Conservation (phyloP, 2,329 filamentous ascomycete species). For the Acephala macrosclerotiorum region DNA sequence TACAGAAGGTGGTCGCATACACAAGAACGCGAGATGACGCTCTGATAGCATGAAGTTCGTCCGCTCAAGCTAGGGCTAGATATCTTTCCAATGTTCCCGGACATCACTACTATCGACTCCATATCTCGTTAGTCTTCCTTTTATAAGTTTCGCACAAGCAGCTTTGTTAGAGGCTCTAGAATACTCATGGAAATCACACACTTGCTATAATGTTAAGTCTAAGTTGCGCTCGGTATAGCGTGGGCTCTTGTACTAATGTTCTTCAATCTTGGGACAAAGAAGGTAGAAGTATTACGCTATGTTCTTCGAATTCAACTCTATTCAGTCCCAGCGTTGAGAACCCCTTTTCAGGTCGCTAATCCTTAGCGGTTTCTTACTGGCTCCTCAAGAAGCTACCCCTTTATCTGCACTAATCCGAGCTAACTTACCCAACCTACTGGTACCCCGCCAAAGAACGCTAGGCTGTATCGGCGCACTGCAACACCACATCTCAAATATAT, state of each 20-base stretch:
- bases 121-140: too few species aligned
- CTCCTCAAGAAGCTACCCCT: not conserved
- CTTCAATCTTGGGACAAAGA: not conserved
- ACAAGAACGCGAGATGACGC: too few species aligned
- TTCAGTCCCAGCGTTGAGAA: not conserved
- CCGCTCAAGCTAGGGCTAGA: too few species aligned
- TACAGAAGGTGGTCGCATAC: too few species aligned
- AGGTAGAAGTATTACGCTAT: not conserved
- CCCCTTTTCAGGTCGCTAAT: slow-evolving; percentile 2
- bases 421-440: not conserved
- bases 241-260: not conserved
- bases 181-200: not conserved
- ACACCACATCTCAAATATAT: not conserved
- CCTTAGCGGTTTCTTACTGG: not conserved
- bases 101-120: too few species aligned
- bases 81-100: too few species aligned
- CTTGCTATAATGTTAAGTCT: not conserved
- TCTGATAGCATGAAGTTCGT: too few species aligned
- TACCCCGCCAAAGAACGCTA: not conserved
- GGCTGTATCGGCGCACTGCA: not conserved
- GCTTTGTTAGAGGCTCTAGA: too few species aligned
- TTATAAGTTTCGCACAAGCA: too few species aligned
- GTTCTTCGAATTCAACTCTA: not conserved
- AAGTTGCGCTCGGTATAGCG: not conserved
- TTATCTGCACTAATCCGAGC: not conserved